Conservation (phyloP, 306 rosid species). For the Vachellia pachyceras region DNA sequence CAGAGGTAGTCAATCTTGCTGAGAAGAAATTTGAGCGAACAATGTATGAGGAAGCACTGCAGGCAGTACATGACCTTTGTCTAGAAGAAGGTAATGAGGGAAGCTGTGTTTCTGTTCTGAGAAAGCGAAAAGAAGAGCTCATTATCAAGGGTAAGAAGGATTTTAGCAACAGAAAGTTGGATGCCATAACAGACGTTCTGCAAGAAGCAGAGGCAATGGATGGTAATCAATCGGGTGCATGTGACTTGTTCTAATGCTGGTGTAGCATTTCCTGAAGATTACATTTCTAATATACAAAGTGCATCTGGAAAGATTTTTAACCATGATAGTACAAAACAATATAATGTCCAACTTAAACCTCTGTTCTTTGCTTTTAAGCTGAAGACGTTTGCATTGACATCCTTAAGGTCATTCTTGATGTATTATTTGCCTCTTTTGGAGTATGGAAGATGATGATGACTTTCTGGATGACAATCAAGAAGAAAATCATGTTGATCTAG, state of each 20-base stretch:
- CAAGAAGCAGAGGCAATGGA: no score
- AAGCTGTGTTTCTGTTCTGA: no score
- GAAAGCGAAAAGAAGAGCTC: no score
- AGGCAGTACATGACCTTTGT: no score
- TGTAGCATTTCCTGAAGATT: constrained; percentile 56
- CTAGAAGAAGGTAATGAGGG: no score
- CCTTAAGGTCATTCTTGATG: constrained; percentile 73
- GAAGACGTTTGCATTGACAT: constrained; percentile 56
- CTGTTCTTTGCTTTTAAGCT: constrained; percentile 73
- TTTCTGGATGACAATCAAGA: constrained; percentile 48
- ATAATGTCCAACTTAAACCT: constrained; percentile 72
- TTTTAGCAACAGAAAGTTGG: no score
- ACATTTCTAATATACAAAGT: constrained; percentile 45
- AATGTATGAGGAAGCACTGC: no score
- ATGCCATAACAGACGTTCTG: no score
- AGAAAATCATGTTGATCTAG: constrained; percentile 52
- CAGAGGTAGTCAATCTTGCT: no score
- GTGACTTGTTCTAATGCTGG: constrained; percentile 82
- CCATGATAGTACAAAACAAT: constrained; percentile 64
- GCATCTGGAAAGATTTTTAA: constrained; percentile 56
- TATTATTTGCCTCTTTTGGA: constrained; percentile 86
- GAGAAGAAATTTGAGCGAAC: no score
- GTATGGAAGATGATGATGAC: constrained; percentile 67
- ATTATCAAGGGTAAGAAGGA: no score
- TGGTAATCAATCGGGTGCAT: no score